Base-by-base conservation (phyloP, 2,329 filamentous ascomycete species). In the Phialemoniopsis sp. region DNA sequence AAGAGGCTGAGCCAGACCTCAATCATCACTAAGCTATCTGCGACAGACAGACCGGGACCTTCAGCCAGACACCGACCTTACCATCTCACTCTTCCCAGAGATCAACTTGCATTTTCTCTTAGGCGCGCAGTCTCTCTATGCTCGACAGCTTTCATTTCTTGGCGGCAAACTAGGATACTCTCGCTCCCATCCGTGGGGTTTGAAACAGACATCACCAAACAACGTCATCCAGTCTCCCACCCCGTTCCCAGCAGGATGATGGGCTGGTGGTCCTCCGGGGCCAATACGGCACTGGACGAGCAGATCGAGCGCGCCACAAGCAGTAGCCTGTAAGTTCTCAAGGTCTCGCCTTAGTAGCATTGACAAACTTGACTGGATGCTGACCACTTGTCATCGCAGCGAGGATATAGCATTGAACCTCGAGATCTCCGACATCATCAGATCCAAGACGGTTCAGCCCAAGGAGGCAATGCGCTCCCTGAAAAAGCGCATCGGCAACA, bases 381-480 rank as follows among this genome's bases (percentile, higher is more conserved):
- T 30, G 19, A 39, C 34, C 46, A 16, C 29, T 13, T 28, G 17
- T 34, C 17, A n/a, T 32, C 41, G 14, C 54, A 94, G 89, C 51
- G 90, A 98, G 67, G 91, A 98, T 58, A 97, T 98, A 61, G 86
- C 93, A 31, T 80, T 96, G 52, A 97, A 97, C 62, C 82, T 98
- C 57, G 93, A 98, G 66, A 97, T 98, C 54, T 96, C 91, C 62
- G 93, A 98, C 69, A 74, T 95, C 53, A 96, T 98, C 63, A 82
- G 93, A 54, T 97, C 90, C 56, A 97, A 97, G 72, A 95, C 89
- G 14, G 91, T 98, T 37, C 89, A 90, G 62, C 91, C 93, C 39
- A 96, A 91, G 65, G 93, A 98, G 66, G 93, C 93, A 46, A 98
- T 98, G 93, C 87, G 89, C 61, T 91, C 89, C 32, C 72, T 98